Percentiles rank a stretch among this genome's conserved stretches.
phyloP scores from a whole-genome alignment of 108 stramenopile species.

The Schizochytrium sp. region DNA sequence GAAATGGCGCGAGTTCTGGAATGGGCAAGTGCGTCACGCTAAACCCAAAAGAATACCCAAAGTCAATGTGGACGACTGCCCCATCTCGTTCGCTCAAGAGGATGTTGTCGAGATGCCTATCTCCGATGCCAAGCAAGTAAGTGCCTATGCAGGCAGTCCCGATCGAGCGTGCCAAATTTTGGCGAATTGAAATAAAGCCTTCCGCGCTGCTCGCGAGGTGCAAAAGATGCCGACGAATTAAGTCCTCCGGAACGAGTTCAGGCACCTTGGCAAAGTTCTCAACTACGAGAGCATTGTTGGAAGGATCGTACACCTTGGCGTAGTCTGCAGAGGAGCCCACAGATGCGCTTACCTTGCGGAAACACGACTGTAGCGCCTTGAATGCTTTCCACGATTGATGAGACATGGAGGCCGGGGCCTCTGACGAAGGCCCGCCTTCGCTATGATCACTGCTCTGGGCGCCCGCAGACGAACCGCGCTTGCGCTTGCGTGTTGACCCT shows the following conservation, averaged over 20 bases:
- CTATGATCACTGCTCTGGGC: not conserved
- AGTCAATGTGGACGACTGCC: slow-evolving; percentile 47
- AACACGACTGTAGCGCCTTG: not conserved
- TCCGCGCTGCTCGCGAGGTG: not conserved
- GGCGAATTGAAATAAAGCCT: slow-evolving; percentile 27
- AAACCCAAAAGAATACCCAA: slow-evolving; percentile 44
- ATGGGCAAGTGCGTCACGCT: slow-evolving; percentile 33
- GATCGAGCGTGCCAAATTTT: slow-evolving; percentile 36
- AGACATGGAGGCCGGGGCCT: too few relatives aligned
- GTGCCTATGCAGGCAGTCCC: slow-evolving; percentile 29
- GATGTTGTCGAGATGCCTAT: slow-evolving; percentile 51
- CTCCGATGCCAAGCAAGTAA: slow-evolving; percentile 52
- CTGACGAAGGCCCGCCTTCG: not conserved
- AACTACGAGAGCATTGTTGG: not conserved
- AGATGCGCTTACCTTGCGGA: not conserved
- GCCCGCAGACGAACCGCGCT: not conserved
- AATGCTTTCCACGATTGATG: too few relatives aligned
- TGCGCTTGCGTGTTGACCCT: not conserved
- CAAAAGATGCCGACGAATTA: not conserved
- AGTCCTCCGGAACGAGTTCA: not conserved
- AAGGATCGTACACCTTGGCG: not conserved
- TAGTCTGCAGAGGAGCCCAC: not conserved
- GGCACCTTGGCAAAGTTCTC: not conserved
- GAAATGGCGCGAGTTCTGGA: slow-evolving; percentile 50
- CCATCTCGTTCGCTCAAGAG: slow-evolving; percentile 32